Evolutionary conservation across 306 rosid genomes (phyloP), one percentile per base, ranked within the genome.

Genomic region (Citrullus amarus): DNA sequence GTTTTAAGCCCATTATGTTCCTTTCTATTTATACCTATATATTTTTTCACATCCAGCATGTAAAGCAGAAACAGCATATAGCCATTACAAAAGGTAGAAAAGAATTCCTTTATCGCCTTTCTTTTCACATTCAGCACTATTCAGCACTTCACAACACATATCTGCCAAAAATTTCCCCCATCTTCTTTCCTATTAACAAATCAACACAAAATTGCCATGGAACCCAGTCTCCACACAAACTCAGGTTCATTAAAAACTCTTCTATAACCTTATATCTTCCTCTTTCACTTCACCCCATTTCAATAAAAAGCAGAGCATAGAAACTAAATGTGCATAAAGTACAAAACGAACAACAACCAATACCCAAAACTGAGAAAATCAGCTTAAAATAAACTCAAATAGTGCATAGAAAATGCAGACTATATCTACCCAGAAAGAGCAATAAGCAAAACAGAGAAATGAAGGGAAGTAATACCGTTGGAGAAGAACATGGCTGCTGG

Each of bases 401-500:
- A 17, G 34, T 28, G 72, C 53, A 78, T 9, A 62, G 57, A 48
- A 62, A 63, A 60, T 62, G 72, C 80, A 2, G 59, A 61, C 3
- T 25, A 77, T 25, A 46, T 43, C 3, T 22, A 57, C 57, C 56
- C 43, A 77, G 15, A 71, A 30, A 77, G 36, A 78, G 78, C 73
- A 82, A 20, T 62, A 82, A 68, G 77, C 20, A 38, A 55, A 48
- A 34, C 41, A 63, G 80, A 78, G 80, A 78, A 46, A 68, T 34
- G 11, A 9, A 50, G 77, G 68, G 4, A 43, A 66, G 43, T 12
- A 48, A 53, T 81, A 92, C 98, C 77, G 43, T 66, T n/a, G 77
- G 56, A 18, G 89, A 85, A 85, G 80, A 93, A 90, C 75, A 86
- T 79, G 57, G 78, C 84, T 87, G 89, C n/a, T 86, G 91, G 85